A percentile compares a stretch with the other conserved stretches of the same genome.
Conservation (phyloP, 139 green algal species). For the Desmodesmus armatus region DNA sequence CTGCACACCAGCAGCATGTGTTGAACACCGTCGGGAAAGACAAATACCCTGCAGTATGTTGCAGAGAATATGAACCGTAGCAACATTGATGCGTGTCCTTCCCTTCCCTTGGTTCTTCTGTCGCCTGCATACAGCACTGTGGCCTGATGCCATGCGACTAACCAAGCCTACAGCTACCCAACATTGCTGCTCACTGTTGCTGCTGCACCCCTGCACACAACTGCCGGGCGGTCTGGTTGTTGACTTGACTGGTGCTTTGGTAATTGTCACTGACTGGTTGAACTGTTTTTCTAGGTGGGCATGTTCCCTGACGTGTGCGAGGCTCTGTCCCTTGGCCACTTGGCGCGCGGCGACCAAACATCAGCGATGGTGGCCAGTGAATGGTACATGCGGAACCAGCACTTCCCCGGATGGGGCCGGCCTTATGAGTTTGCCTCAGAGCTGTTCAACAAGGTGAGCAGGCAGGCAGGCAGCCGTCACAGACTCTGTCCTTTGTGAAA, state of each 20-base stretch:
- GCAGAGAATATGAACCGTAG: too few relatives aligned
- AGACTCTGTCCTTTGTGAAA: too few relatives aligned
- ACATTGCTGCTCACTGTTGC: too few relatives aligned
- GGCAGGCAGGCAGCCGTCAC: not conserved
- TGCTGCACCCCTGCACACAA: too few relatives aligned
- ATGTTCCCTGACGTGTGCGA: slow-evolving; percentile 85
- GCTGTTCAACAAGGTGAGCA: slow-evolving; percentile 60
- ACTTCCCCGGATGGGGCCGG: slow-evolving; percentile 81
- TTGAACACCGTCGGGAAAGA: too few relatives aligned
- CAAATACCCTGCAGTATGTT: too few relatives aligned
- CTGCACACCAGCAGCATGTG: too few relatives aligned
- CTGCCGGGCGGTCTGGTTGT: not conserved
- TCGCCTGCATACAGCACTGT: too few relatives aligned
- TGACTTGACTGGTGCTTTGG: not conserved
- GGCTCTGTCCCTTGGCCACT: slow-evolving; percentile 67
- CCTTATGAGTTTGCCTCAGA: slow-evolving; percentile 81
- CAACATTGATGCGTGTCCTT: too few relatives aligned
- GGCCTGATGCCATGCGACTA: too few relatives aligned
- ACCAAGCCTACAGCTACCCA: not conserved
- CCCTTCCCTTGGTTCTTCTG: not conserved
- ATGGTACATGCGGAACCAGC: slow-evolving; percentile 86
- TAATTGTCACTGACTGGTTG: not conserved
- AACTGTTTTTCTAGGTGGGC: slow-evolving; percentile 53
- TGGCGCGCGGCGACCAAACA: slow-evolving; percentile 58
- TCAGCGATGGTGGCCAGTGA: slow-evolving; percentile 79